A percentile compares a stretch with the other conserved stretches of the same genome.
Conservation (phyloP, 2,329 filamentous ascomycete genomes). For the Phyllosticta citrichinensis region DNA sequence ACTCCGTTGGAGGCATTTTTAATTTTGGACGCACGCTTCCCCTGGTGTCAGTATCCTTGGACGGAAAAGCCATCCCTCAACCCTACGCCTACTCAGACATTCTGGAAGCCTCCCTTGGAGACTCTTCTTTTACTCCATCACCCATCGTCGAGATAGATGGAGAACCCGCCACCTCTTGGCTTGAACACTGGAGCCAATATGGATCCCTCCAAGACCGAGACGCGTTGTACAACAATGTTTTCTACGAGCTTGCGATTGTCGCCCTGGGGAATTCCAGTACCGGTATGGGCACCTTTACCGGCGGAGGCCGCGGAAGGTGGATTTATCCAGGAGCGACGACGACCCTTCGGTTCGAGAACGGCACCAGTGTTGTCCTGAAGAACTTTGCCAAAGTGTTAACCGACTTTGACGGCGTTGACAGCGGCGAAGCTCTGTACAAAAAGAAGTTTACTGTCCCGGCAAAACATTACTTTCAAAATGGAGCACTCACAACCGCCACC, state of each 20-base stretch:
- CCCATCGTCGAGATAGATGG: slow-evolving; percentile 48
- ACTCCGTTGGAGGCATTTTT: slow-evolving; percentile 42
- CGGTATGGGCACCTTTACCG: slow-evolving; percentile 34
- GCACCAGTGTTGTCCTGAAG: slow-evolving; percentile 27
- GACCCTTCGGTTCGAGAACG: slow-evolving; percentile 36
- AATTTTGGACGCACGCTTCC: slow-evolving; percentile 38
- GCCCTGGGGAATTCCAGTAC: slow-evolving; percentile 30
- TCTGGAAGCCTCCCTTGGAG: slow-evolving; percentile 32
- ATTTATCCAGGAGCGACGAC: slow-evolving; percentile 35
- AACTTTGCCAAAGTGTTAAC: slow-evolving; percentile 34
- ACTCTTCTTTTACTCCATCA: slow-evolving; percentile 37
- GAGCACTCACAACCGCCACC: not conserved
- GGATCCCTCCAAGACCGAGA: slow-evolving; percentile 47
- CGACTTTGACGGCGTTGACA: slow-evolving; percentile 30
- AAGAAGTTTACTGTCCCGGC: slow-evolving; percentile 26
- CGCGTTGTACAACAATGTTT: slow-evolving; percentile 45
- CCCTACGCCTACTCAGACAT: slow-evolving; percentile 45
- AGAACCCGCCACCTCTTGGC: slow-evolving; percentile 38
- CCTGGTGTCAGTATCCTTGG: slow-evolving; percentile 51
- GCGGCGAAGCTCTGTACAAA: slow-evolving; percentile 30
- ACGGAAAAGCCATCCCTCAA: slow-evolving; percentile 49
- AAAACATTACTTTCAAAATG: slow-evolving; percentile 5
- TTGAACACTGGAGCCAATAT: slow-evolving; percentile 37
- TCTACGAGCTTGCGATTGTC: slow-evolving; percentile 37
- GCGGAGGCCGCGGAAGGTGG: slow-evolving; percentile 33